phyloP scores from a whole-genome alignment of 192 early-diverging fungal species.

The Gryganskiella cystojenkinii region DNA sequence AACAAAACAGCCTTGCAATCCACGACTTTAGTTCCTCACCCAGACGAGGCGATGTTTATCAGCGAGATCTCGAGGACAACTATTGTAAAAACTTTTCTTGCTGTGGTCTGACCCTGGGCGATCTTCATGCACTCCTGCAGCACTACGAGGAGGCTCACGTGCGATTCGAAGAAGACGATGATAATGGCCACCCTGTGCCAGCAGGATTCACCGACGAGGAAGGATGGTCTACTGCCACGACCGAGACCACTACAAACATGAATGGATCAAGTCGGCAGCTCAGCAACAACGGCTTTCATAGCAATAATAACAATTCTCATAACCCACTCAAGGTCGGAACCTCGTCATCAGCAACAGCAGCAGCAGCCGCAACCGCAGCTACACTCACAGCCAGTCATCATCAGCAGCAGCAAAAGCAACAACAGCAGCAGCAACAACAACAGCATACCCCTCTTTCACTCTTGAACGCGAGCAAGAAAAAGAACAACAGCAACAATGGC shows the following conservation, averaged over 20 bases:
- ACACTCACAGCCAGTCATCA: slow-evolving; percentile 38
- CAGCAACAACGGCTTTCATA: background rate
- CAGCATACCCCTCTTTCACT: slow-evolving; percentile 41
- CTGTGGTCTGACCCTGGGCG: slow-evolving; percentile 88
- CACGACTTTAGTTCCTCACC: slow-evolving; percentile 50
- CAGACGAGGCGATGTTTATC: slow-evolving; percentile 45
- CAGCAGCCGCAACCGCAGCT: slow-evolving; percentile 46
- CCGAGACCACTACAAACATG: slow-evolving; percentile 1
- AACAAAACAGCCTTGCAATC: slow-evolving; percentile 9
- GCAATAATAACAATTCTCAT: background rate
- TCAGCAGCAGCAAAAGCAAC: slow-evolving; percentile 16
- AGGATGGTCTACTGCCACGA: slow-evolving; percentile 42
- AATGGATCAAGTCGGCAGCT: background rate
- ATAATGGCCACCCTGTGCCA: slow-evolving; percentile 42
- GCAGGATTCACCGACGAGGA: slow-evolving; percentile 50
- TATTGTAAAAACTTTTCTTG: slow-evolving; percentile 97
- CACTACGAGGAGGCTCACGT: slow-evolving; percentile 98
- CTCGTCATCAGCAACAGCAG: slow-evolving; percentile 21
- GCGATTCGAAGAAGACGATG: slow-evolving; percentile 83
- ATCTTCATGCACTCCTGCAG: slow-evolving; percentile 95
- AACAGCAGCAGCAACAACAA: slow-evolving; percentile 21
- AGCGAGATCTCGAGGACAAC: slow-evolving; percentile 84
- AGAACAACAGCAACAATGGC: slow-evolving; percentile 8
- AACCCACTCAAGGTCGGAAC: background rate
- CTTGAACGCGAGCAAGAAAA: slow-evolving; percentile 26